Conservation (phyloP, 2,329 filamentous ascomycete genomes). For the Colletotrichum limetticola region DNA sequence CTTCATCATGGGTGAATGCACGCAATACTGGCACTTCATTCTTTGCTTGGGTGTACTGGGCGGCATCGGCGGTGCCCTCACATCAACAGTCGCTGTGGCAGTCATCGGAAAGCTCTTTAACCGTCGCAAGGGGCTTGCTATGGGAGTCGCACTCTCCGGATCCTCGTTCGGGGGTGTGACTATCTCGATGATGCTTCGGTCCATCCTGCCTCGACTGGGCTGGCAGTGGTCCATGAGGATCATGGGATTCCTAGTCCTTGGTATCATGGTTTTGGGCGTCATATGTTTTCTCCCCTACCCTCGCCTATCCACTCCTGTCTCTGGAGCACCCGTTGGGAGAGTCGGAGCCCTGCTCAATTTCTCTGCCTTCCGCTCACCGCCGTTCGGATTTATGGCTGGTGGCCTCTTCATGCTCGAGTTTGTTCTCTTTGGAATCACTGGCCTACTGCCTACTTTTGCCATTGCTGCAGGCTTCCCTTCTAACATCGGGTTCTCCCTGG, state of each 20-base stretch:
- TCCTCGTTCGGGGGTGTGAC: slow-evolving; percentile 43
- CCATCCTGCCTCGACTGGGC: slow-evolving; percentile 42
- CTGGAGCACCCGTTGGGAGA: slow-evolving; percentile 1
- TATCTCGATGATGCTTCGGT: slow-evolving; percentile 47
- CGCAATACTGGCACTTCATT: slow-evolving; percentile 59
- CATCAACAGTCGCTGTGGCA: slow-evolving; percentile 48
- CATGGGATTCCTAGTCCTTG: slow-evolving; percentile 43
- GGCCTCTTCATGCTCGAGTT: slow-evolving; percentile 59
- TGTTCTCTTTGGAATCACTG: slow-evolving; percentile 58
- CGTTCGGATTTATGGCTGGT: slow-evolving; percentile 53
- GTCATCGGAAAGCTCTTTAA: slow-evolving; percentile 44
- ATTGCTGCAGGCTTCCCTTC: slow-evolving; percentile 46
- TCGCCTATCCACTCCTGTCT: slow-evolving; percentile 31
- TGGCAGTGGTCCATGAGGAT: slow-evolving; percentile 48
- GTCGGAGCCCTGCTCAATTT: slow-evolving; percentile 46
- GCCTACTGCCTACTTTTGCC: slow-evolving; percentile 58
- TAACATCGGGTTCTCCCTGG: slow-evolving; percentile 54
- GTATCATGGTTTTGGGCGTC: slow-evolving; percentile 40
- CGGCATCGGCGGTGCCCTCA: slow-evolving; percentile 52
- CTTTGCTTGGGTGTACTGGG: slow-evolving; percentile 54
- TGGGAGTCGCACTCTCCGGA: slow-evolving; percentile 39
- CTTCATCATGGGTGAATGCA: slow-evolving; percentile 58
- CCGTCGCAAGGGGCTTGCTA: slow-evolving; percentile 39
- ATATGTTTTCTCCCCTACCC: slow-evolving; percentile 48
- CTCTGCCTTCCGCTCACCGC: slow-evolving; percentile 50